Evolutionary conservation across 2,329 filamentous ascomycete genomes (phyloP).

Genomic region (Verticillium alfalfae): DNA sequence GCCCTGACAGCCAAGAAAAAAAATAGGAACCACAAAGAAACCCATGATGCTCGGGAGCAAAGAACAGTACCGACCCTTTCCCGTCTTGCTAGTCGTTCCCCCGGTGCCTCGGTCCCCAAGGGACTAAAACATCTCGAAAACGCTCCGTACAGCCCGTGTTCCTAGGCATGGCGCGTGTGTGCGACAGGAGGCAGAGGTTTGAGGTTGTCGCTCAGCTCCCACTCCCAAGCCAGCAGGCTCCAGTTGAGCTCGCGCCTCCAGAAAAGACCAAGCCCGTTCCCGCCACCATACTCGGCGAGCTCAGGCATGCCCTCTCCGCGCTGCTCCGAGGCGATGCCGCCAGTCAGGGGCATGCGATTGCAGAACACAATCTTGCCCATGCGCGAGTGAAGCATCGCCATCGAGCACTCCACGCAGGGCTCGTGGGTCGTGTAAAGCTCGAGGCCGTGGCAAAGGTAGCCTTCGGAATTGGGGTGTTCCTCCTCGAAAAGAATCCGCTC

Average conservation of each 20-base stretch:
- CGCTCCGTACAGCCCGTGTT: background rate
- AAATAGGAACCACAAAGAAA: background rate
- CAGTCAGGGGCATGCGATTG: slow-evolving; percentile 71
- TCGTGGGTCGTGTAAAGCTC: slow-evolving; percentile 95
- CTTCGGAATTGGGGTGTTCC: slow-evolving; percentile 64
- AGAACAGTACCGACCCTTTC: background rate
- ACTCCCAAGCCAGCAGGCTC: slow-evolving; percentile 79
- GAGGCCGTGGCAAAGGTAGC: slow-evolving; percentile 89
- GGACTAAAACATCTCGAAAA: background rate
- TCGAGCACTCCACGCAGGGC: slow-evolving; percentile 93
- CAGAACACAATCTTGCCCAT: slow-evolving; percentile 83
- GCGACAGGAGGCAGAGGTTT: slow-evolving; percentile 33
- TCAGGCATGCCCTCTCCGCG: slow-evolving; percentile 41
- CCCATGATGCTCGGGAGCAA: background rate
- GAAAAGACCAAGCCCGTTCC: slow-evolving; percentile 61
- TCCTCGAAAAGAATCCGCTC: slow-evolving; percentile 58
- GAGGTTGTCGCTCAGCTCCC: slow-evolving; percentile 42
- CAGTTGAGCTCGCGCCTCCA: slow-evolving; percentile 78
- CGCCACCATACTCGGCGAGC: slow-evolving; percentile 34
- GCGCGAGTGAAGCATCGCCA: slow-evolving; percentile 91
- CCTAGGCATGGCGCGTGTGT: slow-evolving; percentile 41
- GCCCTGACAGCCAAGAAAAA: slow-evolving; percentile 21
- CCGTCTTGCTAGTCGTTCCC: background rate
- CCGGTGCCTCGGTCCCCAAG: background rate
- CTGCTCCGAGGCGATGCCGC: slow-evolving; percentile 76